Conservation (phyloP, 306 rosid species). For the Fagus sylvatica region DNA sequence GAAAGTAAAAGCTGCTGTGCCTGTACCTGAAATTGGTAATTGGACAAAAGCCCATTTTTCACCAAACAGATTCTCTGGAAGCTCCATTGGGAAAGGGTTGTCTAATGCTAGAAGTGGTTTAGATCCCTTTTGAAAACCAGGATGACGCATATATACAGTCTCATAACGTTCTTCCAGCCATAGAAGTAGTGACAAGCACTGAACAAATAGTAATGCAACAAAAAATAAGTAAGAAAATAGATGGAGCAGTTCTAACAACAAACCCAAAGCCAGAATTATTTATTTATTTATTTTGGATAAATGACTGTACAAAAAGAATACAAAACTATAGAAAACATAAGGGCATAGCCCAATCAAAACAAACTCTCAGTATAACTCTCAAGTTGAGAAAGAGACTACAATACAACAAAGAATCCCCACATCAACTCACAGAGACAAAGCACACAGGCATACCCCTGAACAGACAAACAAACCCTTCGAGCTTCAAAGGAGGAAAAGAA, state of each 20-base stretch:
- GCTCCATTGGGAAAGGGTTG: conserved; percentile 87
- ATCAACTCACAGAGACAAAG: too few species aligned
- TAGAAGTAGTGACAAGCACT: conserved; percentile 77
- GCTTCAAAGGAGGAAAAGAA: too few species aligned
- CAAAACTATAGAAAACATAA: too few species aligned
- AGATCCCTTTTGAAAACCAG: conserved; percentile 85
- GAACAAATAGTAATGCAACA: conserved; percentile 30
- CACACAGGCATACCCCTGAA: too few species aligned
- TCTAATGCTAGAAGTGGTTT: conserved; percentile 84
- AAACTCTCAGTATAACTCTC: too few species aligned
- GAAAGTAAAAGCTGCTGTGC: conserved; percentile 4
- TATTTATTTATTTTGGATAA: not conserved
- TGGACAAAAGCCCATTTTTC: conserved; percentile 97
- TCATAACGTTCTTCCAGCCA: conserved; percentile 93
- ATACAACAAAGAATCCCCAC: too few species aligned
- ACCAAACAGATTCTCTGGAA: conserved; percentile 87
- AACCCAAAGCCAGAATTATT: not conserved
- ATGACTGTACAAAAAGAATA: too few species aligned
- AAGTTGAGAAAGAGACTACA: too few species aligned
- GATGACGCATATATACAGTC: conserved; percentile 74
- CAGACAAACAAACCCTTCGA: too few species aligned
- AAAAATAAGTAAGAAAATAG: not conserved
- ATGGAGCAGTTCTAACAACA: not conserved
- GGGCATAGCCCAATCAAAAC: too few species aligned
- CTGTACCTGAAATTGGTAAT: conserved; percentile 78